Percentiles rank a stretch among this genome's conserved stretches.
These are phyloP conservation scores for Leucosporidium creatinivorum DNA, from an alignment of 768 basidiomycete genomes.

Conservation along the genomic window DNA sequence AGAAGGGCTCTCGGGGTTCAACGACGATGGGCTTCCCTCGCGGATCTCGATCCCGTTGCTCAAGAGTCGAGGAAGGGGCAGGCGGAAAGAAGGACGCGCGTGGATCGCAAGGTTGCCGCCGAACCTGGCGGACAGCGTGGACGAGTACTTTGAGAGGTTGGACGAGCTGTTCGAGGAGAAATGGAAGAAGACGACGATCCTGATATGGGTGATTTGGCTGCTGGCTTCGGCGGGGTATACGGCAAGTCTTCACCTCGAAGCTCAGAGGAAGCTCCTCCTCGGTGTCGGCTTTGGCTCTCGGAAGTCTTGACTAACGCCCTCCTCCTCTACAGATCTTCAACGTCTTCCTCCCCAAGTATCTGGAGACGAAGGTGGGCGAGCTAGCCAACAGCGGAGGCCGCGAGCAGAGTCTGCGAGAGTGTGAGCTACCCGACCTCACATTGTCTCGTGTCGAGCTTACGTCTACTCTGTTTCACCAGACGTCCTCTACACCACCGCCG, in stretches of 20 bases:
- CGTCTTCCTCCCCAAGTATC: slow-evolving; percentile 75
- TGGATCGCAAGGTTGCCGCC: slow-evolving; percentile 9
- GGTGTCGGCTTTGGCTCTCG: too few species aligned
- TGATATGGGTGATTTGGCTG: slow-evolving; percentile 74
- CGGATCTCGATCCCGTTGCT: too few species aligned
- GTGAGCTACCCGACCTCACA: slow-evolving; percentile 73
- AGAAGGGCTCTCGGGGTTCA: too few species aligned
- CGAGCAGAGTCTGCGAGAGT: slow-evolving; percentile 66
- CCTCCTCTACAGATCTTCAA: slow-evolving; percentile 73
- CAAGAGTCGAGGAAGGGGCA: too few species aligned
- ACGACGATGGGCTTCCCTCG: too few species aligned
- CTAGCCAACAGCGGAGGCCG: slow-evolving; percentile 40
- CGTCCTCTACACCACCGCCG: slow-evolving; percentile 6
- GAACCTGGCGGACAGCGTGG: slow-evolving; percentile 37
- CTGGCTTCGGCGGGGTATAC: slow-evolving; percentile 62
- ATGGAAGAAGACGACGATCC: slow-evolving; percentile 66
- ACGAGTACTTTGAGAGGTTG: slow-evolving; percentile 63
- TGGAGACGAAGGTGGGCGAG: slow-evolving; percentile 53
- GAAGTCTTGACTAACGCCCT: too few species aligned
- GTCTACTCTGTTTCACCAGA: background rate
- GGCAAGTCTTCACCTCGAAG: background rate
- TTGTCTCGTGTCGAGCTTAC: background rate
- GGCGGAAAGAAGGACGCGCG: too few species aligned
- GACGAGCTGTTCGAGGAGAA: slow-evolving; percentile 63
- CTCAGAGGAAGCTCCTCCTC: too few species aligned